Evolutionary conservation across 2,329 filamentous ascomycete species (phyloP), one percentile per base, ranked within the genome.

Genomic region (Arthroderma sp.): DNA sequence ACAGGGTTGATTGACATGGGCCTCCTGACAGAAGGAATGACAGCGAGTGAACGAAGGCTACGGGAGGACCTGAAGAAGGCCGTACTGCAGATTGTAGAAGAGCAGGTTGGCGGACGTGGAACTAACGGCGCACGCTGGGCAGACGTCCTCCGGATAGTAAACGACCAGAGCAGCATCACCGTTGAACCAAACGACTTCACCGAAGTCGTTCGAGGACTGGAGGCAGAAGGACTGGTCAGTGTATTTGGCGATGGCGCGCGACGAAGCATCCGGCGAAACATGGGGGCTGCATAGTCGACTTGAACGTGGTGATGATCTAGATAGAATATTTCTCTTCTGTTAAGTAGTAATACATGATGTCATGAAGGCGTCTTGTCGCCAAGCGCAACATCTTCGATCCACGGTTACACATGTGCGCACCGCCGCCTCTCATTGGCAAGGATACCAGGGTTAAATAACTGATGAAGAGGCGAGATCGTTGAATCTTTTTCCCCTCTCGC

Each of bases 1-100:
- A 86, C 82, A 0, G 91, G 91, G 45, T 74, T 94, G 46, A 96
- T 98, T 57, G 91, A 98, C 61, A 96, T 98, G 91, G 83, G 84
- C 45, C 71, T 98, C 40, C 71, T 98, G 50, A 95, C 88, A 0
- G 91, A 96, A 59, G 91, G 91, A n/a, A 93, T 86, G 2, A 87
- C 83, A 54, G 80, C 86, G 0, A 80, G 80, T n/a, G 91, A 96
- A 62, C 74, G 91, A 42, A 80, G 85, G 59, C 73, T 86, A 51
- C 83, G 81, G 59, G 80, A 83, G 34, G 88, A 95, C 61, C 68
- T 98, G 57, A 94, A 93, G 72, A 77, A 75, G 46, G 87, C 83
- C 0, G 72, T 94, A 0, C 61, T 94, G 31, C 69, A 68, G 31
- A 68, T 87, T 15, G 64, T 98, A 8, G 89, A 96, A 58, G 87